phyloP scores from a whole-genome alignment of 352 stramenopile species.

The Globisporangium spinosum region DNA sequence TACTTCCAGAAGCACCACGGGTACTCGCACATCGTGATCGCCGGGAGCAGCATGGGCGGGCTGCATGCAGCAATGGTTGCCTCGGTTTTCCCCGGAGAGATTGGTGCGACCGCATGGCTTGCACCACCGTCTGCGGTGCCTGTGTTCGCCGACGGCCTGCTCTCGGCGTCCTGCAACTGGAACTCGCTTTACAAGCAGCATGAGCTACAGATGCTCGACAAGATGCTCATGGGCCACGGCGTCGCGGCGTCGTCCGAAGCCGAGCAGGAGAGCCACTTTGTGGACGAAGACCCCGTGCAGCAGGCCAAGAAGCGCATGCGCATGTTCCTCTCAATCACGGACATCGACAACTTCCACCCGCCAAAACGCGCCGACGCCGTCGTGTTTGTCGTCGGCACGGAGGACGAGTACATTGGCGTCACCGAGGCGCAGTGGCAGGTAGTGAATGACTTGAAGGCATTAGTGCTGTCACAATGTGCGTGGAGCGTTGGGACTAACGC shows the following conservation, averaged over 20 bases:
- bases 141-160: conserved; percentile 70
- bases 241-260: conserved; percentile 18
- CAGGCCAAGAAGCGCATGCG: conserved; percentile 77
- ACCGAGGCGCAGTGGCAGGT: conserved; percentile 59
- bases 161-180: conserved; percentile 80
- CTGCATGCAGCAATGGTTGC: conserved; percentile 76
- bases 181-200: conserved; percentile 63
- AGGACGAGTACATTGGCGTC: conserved; percentile 76
- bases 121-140: conserved; percentile 64
- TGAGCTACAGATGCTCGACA: conserved; percentile 61
- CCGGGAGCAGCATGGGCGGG: conserved; percentile 71
- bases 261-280: conserved; percentile 12
- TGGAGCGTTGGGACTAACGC: no score
- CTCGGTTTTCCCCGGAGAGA: conserved; percentile 63
- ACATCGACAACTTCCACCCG: conserved; percentile 78
- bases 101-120: conserved; percentile 65
- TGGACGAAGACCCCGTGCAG: conserved; percentile 48
- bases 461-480: neutral
- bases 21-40: conserved; percentile 63
- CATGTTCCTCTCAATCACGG: conserved; percentile 75
- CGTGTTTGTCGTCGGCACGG: conserved; percentile 70
- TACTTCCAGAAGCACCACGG: conserved; percentile 49
- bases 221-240: conserved; percentile 49
- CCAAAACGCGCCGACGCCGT: conserved; percentile 63
- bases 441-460: neutral